Percentiles rank a stretch among this genome's conserved stretches.
phyloP scores from a whole-genome alignment of 495 filamentous ascomycete species.

The Podospora appendiculata region DNA sequence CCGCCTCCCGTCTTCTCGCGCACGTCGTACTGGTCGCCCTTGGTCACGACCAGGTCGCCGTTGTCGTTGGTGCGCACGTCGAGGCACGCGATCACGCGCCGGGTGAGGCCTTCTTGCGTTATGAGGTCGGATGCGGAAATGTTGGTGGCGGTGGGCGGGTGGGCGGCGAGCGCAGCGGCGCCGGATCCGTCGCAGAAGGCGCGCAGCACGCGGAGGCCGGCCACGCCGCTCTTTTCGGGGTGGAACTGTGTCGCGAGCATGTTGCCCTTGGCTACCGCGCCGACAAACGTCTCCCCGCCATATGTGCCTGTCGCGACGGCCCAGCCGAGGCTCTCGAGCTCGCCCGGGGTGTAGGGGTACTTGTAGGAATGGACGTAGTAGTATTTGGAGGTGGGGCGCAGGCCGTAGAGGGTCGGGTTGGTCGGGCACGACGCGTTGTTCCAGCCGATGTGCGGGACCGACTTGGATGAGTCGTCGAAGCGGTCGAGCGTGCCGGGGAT shows the following conservation, averaged over 20 bases:
- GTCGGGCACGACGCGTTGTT: conserved; percentile 62
- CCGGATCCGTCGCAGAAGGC: conserved; percentile 72
- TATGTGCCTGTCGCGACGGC: conserved; percentile 80
- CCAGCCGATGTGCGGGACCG: conserved; percentile 97
- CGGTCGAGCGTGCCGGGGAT: conserved; percentile 63
- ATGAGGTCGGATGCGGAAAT: conserved; percentile 5
- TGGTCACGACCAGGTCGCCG: conserved; percentile 93
- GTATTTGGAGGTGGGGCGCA: conserved; percentile 79
- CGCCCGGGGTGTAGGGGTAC: conserved; percentile 61
- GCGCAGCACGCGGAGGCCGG: conserved; percentile 73
- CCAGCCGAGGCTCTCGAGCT: conserved; percentile 75
- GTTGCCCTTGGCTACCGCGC: conserved; percentile 76
- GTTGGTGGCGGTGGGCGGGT: conserved; percentile 5
- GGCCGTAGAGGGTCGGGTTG: conserved; percentile 57
- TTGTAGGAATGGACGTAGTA: conserved; percentile 98
- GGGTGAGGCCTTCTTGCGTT: conserved; percentile 62
- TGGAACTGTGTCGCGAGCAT: conserved; percentile 94
- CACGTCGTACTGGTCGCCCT: conserved; percentile 99
- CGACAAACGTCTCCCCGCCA: conserved; percentile 84
- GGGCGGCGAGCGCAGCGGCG: conserved; percentile 26
- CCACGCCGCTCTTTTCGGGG: conserved; percentile 91
- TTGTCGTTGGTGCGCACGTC: conserved; percentile 95
- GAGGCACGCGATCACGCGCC: conserved; percentile 88
- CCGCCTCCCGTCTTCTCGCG: conserved; percentile 78
- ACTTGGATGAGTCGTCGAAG: conserved; percentile 71